phyloP scores from a whole-genome alignment of 805 yeast species.

The Metschnikowia borealis region DNA sequence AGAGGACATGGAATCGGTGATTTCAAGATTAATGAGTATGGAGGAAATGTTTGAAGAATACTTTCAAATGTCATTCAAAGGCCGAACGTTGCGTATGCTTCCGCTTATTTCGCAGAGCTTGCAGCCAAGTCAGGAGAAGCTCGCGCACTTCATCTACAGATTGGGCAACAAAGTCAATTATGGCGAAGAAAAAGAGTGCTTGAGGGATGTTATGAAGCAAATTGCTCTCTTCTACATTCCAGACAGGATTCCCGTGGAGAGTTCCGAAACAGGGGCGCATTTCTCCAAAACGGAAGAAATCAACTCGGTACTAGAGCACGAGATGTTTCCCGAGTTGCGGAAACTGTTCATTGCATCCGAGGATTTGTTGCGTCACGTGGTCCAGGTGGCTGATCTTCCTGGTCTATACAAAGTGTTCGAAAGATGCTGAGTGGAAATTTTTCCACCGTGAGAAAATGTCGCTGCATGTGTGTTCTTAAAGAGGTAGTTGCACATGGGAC shows the following conservation, averaged over 20 bases:
- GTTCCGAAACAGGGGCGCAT: slow-evolving; percentile 16
- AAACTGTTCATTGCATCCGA: slow-evolving; percentile 62
- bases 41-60: slow-evolving; percentile 79
- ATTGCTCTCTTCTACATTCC: slow-evolving; percentile 75
- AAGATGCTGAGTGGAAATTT: slow-evolving; percentile 52
- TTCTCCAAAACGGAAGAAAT: slow-evolving; percentile 18
- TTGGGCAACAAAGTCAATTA: slow-evolving; percentile 60
- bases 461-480: background rate
- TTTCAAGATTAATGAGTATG: slow-evolving; percentile 40
- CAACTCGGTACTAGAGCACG: slow-evolving; percentile 46
- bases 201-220: slow-evolving; percentile 61
- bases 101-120: slow-evolving; percentile 71
- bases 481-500: slow-evolving; percentile 1
- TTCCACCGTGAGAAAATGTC: background rate
- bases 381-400: slow-evolving; percentile 88
- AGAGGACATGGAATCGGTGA: slow-evolving; percentile 17
- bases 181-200: slow-evolving; percentile 63
- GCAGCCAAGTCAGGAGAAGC: slow-evolving; percentile 56
- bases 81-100: slow-evolving; percentile 42
- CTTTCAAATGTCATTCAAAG: slow-evolving; percentile 41
- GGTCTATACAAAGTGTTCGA: slow-evolving; percentile 90
- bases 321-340: slow-evolving; percentile 63
- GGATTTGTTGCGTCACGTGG: slow-evolving; percentile 47
- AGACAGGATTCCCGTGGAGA: slow-evolving; percentile 30
- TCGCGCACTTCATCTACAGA: slow-evolving; percentile 63